Percentiles rank a stretch among this genome's conserved stretches.
phyloP scores from a whole-genome alignment of 140 eudicot species.

The Artemisia princeps region DNA sequence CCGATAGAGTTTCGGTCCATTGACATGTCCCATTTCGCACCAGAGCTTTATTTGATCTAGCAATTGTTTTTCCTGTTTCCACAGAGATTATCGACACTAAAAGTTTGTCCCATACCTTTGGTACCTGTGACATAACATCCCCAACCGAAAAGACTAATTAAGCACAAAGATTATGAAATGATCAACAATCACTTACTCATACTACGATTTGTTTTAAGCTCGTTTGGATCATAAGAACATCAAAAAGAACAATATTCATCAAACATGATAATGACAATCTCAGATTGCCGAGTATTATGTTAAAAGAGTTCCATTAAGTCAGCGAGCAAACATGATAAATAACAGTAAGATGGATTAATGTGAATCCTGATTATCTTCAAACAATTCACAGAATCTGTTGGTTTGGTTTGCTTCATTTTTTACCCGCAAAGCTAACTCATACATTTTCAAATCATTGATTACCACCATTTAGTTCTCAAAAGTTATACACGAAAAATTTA shows the following conservation, averaged over 20 bases:
- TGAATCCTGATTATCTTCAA: background rate
- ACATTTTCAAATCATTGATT: background rate
- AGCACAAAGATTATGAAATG: slow-evolving; percentile 18
- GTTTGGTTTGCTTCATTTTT: background rate
- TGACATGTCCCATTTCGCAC: slow-evolving; percentile 77
- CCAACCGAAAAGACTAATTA: background rate
- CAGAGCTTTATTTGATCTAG: slow-evolving; percentile 58
- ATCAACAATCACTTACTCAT: slow-evolving; percentile 12
- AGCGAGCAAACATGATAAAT: too few species aligned
- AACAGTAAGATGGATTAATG: background rate
- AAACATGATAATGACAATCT: background rate
- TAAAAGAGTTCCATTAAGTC: background rate
- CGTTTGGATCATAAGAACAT: slow-evolving; percentile 15
- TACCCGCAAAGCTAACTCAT: too few species aligned
- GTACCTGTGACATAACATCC: slow-evolving; percentile 48
- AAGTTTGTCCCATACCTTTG: slow-evolving; percentile 98
- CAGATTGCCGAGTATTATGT: background rate
- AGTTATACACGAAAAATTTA: too few species aligned
- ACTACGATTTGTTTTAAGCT: background rate
- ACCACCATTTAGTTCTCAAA: background rate
- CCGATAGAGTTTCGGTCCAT: slow-evolving; percentile 66
- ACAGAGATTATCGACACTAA: slow-evolving; percentile 56
- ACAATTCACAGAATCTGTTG: background rate
- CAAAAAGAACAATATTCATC: slow-evolving; percentile 11
- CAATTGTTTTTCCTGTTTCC: slow-evolving; percentile 75